phyloP scores from a whole-genome alignment of 768 basidiomycete genomes.

The Porphyrellus cyaneotinctus region DNA sequence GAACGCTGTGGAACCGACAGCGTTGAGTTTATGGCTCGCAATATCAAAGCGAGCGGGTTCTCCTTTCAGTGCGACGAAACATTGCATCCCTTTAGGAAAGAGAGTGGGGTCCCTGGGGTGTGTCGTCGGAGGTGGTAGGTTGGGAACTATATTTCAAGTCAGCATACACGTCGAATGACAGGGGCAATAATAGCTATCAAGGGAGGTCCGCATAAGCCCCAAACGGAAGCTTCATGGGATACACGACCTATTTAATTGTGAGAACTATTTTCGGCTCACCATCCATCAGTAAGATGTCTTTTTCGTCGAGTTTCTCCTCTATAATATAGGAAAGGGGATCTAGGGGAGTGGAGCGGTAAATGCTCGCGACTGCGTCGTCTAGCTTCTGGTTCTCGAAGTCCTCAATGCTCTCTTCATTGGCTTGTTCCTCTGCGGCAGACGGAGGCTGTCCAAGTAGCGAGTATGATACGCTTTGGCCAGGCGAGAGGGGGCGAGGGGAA shows the following conservation, averaged over 20 bases:
- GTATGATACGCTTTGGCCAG: conserved; percentile 13
- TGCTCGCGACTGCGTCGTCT: conserved; percentile 29
- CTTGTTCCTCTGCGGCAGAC: conserved; percentile 7
- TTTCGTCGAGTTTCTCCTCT: conserved; percentile 54
- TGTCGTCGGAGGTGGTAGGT: conserved; percentile 49
- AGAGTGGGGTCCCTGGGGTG: conserved; percentile 34
- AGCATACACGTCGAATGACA: conserved; percentile 13
- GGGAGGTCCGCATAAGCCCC: conserved; percentile 25
- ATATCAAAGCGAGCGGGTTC: not conserved
- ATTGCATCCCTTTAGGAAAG: conserved; percentile 31
- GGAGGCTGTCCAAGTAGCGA: conserved; percentile 26
- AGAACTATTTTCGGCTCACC: conserved; percentile 36
- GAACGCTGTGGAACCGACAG: conserved; percentile 14
- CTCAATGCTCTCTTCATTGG: not conserved
- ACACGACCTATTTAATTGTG: conserved; percentile 11
- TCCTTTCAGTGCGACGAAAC: conserved; percentile 26
- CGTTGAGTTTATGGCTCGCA: not conserved
- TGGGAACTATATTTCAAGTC: conserved; percentile 45
- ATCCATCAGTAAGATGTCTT: conserved; percentile 51
- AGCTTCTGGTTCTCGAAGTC: conserved; percentile 20
- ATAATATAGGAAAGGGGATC: conserved; percentile 39
- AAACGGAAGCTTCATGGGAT: conserved; percentile 9
- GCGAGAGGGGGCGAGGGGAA: conserved; percentile 17
- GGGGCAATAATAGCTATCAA: conserved; percentile 18
- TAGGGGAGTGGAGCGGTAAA: conserved; percentile 29